phyloP scores from a whole-genome alignment of 202 grass and related monocot species.

The Zizania palustris region DNA sequence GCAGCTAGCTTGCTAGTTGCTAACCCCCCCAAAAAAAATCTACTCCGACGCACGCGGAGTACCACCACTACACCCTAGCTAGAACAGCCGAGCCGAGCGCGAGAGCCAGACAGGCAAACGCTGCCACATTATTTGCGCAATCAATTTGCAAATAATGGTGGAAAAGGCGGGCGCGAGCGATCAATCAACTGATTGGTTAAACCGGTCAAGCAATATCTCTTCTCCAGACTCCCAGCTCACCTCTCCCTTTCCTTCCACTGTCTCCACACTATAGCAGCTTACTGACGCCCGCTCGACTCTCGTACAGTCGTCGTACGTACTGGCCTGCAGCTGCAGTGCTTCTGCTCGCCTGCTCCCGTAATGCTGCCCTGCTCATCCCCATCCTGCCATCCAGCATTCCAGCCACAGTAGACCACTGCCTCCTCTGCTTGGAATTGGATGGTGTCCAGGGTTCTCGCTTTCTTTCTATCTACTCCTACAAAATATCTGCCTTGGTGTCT shows the following conservation, averaged over 20 bases:
- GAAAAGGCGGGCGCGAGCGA: neutral
- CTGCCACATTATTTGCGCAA: too few species aligned
- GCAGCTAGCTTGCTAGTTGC: too few species aligned
- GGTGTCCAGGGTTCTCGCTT: neutral
- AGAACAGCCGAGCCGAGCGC: neutral
- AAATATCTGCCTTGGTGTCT: slow-evolving; percentile 4
- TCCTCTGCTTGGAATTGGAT: slow-evolving; percentile 21
- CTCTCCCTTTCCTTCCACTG: too few species aligned
- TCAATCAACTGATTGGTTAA: slow-evolving; percentile 6
- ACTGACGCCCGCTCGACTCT: too few species aligned
- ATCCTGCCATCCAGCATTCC: too few species aligned
- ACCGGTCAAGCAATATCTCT: slow-evolving; percentile 2
- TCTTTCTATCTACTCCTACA: neutral
- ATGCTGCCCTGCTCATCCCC: neutral
- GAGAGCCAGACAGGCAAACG: neutral
- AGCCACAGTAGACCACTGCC: neutral
- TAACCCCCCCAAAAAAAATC: slow-evolving; percentile 35
- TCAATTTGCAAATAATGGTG: too few species aligned
- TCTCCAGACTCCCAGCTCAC: too few species aligned
- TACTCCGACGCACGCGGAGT: neutral
- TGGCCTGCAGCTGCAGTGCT: neutral
- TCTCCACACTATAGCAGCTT: too few species aligned
- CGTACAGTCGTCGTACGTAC: too few species aligned
- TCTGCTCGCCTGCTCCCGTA: neutral
- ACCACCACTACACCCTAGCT: neutral